Evolutionary conservation across 805 yeast species (phyloP), one percentile per base, ranked within the genome.

Genomic region (Priceomyces castillae): DNA sequence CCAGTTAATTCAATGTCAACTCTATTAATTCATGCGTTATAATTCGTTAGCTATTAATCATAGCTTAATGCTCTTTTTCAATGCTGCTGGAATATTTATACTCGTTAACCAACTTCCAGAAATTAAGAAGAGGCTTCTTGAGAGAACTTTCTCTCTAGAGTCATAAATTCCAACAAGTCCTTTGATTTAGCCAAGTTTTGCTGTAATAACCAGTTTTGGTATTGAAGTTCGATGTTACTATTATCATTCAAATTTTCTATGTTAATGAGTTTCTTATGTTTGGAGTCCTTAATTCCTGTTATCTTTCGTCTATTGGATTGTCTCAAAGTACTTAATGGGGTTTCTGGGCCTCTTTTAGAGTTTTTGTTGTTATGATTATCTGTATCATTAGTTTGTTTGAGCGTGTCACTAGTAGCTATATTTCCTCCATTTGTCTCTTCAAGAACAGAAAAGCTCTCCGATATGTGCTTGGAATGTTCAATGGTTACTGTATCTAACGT

Each of bases 341-440:
- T 65, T 14, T 62, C 50, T 18, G 74, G 67, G 5, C 63, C 67
- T 37, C 72, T 52, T 47, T 66, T 65, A 26, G n/a, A 7, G 36
- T 33, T 19, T 7, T 15, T 37, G 18, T 37, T 37, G 19, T 17
- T 18, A 34, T 18, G 12, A 34, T 19, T 22, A 3, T 34, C 37
- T 7, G 11, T 7, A 3, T n/a, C 31, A 11, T 10, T 28, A n/a
- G 7, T n/a, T 28, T 28, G 31, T n/a, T 28, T 28, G 15, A 28
- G 31, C 31, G 31, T n/a, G 31, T 28, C 31, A 10, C 31, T 28
- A 28, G 31, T 6, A 28, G n/a, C 31, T 28, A 28, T 28, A n/a
- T 10, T 28, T 9, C 15, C 15, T 5, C n/a, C 15, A n/a, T 28
- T 28, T 9, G 15, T 28, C 15, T 28, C 31, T 4, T 28, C 31